phyloP scores from a whole-genome alignment of 768 basidiomycete genomes.

The Holtermannia corniformis region DNA sequence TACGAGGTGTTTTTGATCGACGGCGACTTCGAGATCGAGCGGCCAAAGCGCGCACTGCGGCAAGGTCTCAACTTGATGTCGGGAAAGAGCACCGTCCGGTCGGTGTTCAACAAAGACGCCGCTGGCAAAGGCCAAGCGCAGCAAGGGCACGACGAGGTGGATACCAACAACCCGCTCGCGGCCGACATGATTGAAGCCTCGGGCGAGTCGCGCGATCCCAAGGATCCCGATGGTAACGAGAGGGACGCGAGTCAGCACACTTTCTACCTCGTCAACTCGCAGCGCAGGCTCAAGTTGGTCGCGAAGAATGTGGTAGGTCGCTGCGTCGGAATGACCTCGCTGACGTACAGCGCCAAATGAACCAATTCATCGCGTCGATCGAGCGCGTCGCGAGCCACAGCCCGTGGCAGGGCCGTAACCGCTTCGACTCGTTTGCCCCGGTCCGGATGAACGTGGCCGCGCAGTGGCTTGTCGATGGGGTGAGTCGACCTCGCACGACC shows the following conservation, averaged over 20 bases:
- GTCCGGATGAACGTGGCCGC: constrained; percentile 85
- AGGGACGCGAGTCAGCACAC: constrained; percentile 79
- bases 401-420: constrained; percentile 67
- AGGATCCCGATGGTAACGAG: constrained; percentile 46
- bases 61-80: constrained; percentile 67
- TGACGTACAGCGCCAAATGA: constrained; percentile 67
- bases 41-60: constrained; percentile 81
- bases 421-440: constrained; percentile 92
- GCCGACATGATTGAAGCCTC: constrained; percentile 25
- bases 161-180: constrained; percentile 24
- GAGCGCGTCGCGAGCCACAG: constrained; percentile 67
- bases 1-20: constrained; percentile 94
- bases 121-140: constrained; percentile 9
- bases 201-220: constrained; percentile 43
- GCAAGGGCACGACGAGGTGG: constrained; percentile 18
- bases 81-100: constrained; percentile 12
- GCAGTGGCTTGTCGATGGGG: constrained; percentile 97
- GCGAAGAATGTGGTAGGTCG: constrained; percentile 70
- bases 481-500: constrained; percentile 43
- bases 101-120: constrained; percentile 3
- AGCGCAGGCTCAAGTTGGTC: constrained; percentile 73
- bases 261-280: constrained; percentile 85
- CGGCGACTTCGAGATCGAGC: constrained; percentile 73
- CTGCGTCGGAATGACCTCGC: neutral
- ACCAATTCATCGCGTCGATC: constrained; percentile 89